phyloP scores from a whole-genome alignment of 2,329 filamentous ascomycete genomes.

The Xylariaceae sp. region DNA sequence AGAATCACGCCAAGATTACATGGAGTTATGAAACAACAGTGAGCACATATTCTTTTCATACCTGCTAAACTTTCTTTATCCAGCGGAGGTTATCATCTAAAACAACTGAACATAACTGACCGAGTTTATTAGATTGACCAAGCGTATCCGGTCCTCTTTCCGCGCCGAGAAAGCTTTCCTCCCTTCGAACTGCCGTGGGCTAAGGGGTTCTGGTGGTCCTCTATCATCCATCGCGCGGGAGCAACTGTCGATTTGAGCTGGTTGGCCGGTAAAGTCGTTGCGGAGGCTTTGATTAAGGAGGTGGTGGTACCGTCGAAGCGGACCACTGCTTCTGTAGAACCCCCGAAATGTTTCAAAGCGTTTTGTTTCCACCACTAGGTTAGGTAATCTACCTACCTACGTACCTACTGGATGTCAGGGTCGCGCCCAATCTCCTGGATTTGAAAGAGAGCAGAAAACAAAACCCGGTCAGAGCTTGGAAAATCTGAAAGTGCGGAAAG shows the following conservation, averaged over 20 bases:
- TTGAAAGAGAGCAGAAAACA: too few relatives aligned
- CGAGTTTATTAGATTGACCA: constrained; percentile 21
- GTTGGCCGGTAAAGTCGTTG: constrained; percentile 24
- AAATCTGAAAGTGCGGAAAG: too few relatives aligned
- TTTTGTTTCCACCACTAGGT: too few relatives aligned
- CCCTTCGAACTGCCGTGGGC: constrained; percentile 18
- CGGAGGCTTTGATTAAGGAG: constrained; percentile 19
- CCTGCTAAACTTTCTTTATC: too few relatives aligned
- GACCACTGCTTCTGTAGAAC: not conserved
- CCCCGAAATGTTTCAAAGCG: too few relatives aligned
- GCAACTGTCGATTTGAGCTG: constrained; percentile 25
- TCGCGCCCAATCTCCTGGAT: too few relatives aligned
- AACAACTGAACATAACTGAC: not conserved
- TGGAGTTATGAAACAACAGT: constrained; percentile 12
- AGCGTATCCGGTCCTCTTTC: constrained; percentile 20
- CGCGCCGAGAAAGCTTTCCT: constrained; percentile 12
- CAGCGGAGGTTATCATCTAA: not conserved
- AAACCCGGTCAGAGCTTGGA: too few relatives aligned
- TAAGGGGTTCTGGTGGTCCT: constrained; percentile 27
- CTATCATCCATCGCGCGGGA: constrained; percentile 20
- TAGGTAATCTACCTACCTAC: too few relatives aligned
- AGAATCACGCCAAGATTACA: not conserved
- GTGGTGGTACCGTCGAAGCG: constrained; percentile 2
- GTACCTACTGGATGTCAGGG: too few relatives aligned
- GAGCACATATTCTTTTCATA: not conserved